phyloP scores from a whole-genome alignment of 1,139 yeast genomes.

The Candida pseudoviswanathii region DNA sequence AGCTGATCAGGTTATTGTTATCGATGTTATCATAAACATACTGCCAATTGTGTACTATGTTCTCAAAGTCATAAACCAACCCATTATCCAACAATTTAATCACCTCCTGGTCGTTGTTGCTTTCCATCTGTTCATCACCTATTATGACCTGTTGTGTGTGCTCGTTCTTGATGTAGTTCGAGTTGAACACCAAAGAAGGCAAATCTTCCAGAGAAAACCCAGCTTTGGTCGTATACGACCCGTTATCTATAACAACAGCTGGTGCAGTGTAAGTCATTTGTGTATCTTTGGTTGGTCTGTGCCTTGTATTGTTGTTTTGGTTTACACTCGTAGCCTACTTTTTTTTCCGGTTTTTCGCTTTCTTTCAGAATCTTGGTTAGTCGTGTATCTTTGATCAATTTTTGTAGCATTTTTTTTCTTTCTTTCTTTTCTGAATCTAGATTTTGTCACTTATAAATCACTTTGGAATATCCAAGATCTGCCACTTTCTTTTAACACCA shows the following conservation, averaged over 20 bases:
- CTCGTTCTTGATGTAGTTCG: conserved; percentile 47
- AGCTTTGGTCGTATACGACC: conserved; percentile 65
- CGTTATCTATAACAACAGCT: conserved; percentile 71
- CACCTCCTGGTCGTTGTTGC: conserved; percentile 50
- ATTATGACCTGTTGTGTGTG: conserved; percentile 33
- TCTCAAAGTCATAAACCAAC: conserved; percentile 64
- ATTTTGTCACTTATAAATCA: background rate
- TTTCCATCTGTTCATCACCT: conserved; percentile 54
- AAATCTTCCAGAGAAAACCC: conserved; percentile 69
- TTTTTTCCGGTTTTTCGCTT: background rate
- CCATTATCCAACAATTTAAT: conserved; percentile 70
- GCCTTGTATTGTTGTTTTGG: conserved; percentile 3
- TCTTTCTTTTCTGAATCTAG: background rate
- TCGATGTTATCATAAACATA: conserved; percentile 56
- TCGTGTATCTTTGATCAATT: background rate
- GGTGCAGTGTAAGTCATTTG: conserved; percentile 44
- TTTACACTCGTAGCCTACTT: background rate
- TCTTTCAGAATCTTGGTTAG: background rate
- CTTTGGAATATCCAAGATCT: background rate
- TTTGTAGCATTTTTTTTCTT: conserved; percentile 3
- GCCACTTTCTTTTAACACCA: background rate
- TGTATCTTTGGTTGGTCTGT: conserved; percentile 1
- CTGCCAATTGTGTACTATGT: conserved; percentile 59
- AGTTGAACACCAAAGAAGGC: conserved; percentile 60
- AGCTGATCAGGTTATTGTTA: conserved; percentile 40